Conservation (phyloP, 768 basidiomycete genomes). For the Amanita phalloides region DNA sequence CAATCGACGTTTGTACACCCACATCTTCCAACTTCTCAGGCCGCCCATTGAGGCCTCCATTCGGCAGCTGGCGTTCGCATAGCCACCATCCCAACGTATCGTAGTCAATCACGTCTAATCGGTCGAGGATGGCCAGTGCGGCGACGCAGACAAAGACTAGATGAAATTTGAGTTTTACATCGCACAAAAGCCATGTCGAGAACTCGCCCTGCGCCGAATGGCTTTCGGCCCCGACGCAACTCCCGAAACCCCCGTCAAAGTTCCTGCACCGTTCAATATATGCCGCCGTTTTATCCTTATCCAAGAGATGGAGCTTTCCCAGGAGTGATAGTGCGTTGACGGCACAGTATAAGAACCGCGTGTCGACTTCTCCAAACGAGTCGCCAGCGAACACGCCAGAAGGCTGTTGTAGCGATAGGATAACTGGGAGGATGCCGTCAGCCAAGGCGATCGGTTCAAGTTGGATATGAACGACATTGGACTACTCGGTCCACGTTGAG, state of each 20-base stretch:
- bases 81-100: constrained; percentile 91
- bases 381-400: constrained; percentile 91
- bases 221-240: constrained; percentile 75
- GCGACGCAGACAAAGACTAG: constrained; percentile 89
- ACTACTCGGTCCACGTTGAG: constrained; percentile 63
- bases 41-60: constrained; percentile 92
- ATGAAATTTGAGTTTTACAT: background rate
- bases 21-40: constrained; percentile 98
- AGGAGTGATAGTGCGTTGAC: constrained; percentile 75
- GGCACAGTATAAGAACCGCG: constrained; percentile 86
- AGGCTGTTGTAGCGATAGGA: constrained; percentile 73
- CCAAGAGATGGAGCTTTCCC: constrained; percentile 58
- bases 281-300: constrained; percentile 52
- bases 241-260: constrained; percentile 95
- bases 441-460: background rate
- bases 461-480: constrained; percentile 36
- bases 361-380: constrained; percentile 84
- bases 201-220: constrained; percentile 79
- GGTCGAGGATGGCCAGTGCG: constrained; percentile 77
- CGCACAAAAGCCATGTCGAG: background rate
- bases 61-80: constrained; percentile 85
- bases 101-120: constrained; percentile 67
- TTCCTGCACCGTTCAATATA: constrained; percentile 78
- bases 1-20: constrained; percentile 16
- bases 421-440: constrained; percentile 36